Conservation (phyloP, 345 rosid genomes). For the Turnera subulata region DNA sequence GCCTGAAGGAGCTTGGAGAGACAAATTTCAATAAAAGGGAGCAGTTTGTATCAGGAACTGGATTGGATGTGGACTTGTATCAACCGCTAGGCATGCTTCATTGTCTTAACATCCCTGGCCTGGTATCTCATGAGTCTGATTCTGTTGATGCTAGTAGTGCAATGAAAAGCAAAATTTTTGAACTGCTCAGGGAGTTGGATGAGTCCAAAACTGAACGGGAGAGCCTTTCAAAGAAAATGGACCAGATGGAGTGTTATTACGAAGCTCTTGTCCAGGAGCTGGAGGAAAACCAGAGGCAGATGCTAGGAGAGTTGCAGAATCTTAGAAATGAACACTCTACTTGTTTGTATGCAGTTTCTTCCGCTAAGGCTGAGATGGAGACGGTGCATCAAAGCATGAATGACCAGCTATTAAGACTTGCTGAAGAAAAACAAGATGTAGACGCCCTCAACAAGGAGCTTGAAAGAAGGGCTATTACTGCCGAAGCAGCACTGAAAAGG, state of each 20-base stretch:
- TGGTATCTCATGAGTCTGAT: conserved; percentile 53
- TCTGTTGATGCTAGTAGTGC: conserved; percentile 48
- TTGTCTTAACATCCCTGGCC: conserved; percentile 54
- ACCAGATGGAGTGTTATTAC: conserved; percentile 97
- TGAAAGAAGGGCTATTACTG: conserved; percentile 68
- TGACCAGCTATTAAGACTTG: conserved; percentile 54
- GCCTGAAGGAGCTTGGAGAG: conserved; percentile 34
- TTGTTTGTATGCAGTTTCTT: conserved; percentile 62
- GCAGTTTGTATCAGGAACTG: conserved; percentile 40
- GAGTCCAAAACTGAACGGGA: conserved; percentile 82
- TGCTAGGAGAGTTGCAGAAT: conserved; percentile 84
- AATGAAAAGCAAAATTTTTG: conserved; percentile 69
- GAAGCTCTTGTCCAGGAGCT: conserved; percentile 95
- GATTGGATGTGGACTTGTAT: conserved; percentile 55
- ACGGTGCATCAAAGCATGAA: conserved; percentile 53
- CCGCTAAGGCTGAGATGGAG: conserved; percentile 83
- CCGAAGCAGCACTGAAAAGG: conserved; percentile 90
- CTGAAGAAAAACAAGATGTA: conserved; percentile 62
- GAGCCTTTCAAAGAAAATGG: conserved; percentile 88
- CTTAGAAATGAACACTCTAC: conserved; percentile 84
- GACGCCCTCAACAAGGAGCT: conserved; percentile 67
- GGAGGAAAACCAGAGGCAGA: conserved; percentile 94
- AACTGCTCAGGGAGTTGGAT: conserved; percentile 84
- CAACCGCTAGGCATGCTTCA: conserved; percentile 73
- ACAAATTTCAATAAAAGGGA: conserved; percentile 38